Evolutionary conservation across 2,329 filamentous ascomycete species (phyloP), one percentile per base, ranked within the genome.

Genomic region (Pseudopyrenochaeta lycopersici): DNA sequence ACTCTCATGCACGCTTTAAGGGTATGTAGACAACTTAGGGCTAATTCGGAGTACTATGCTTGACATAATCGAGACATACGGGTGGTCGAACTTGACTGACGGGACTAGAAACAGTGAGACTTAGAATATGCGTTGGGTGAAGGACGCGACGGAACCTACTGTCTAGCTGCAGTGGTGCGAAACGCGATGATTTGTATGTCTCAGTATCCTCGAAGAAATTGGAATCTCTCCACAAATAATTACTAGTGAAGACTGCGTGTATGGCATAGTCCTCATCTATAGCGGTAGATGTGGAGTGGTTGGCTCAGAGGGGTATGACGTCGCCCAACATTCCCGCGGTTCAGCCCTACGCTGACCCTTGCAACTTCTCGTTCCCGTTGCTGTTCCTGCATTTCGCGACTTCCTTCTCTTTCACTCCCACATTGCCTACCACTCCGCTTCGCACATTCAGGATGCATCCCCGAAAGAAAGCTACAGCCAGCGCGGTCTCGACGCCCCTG

Each of bases 391-490:
- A 56, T 51, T 52, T 40, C 50, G 46, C 54, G 43, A 43, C 36
- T 23, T 21, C 18, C 18, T 4, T 18, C 2, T 40, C 32, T 18
- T 45, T 38, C 48, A 46, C 47, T 42, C 45, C 36, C 31, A 18
- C 38, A 36, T 42, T 30, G n/a, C 39, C 17, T 18, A 18, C 50
- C 32, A 47, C 33, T 12, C 35, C 12, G 36, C 29, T 54, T 43
- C 40, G n/a, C 33, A 36, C 38, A 31, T 40, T 46, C 48, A 30
- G 31, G 40, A 91, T 91, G 89, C 86, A 88, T 49, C 89, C 88
- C 1, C 84, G 86, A 61, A 92, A 92, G 75, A 89, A 86, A 67
- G 82, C 84, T 32, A 88, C 81, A 63, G 77, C 82, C 39, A 82
- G 81, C 48, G 81, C 84, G 29, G 81, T 82, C 43, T 84, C 85